phyloP scores from a whole-genome alignment of 2,329 filamentous ascomycete species.

The Westerdykella aurantiaca region DNA sequence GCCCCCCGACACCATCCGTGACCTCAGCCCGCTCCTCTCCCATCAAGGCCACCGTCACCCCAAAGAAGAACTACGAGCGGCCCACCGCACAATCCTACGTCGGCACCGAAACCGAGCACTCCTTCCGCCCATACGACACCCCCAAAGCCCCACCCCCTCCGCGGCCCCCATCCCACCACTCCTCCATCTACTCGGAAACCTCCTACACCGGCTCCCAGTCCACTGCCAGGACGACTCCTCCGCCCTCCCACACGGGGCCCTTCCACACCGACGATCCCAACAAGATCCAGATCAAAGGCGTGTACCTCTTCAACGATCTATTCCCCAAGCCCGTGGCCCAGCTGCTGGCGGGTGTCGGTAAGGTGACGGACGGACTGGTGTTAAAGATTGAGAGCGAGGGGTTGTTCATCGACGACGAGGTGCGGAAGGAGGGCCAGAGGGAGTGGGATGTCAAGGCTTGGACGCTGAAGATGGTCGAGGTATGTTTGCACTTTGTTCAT shows the following conservation, averaged over 20 bases:
- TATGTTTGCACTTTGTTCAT: constrained; percentile 12
- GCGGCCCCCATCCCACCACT: constrained; percentile 29
- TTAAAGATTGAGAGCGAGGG: constrained; percentile 90
- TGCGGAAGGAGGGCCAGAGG: constrained; percentile 82
- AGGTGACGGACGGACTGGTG: constrained; percentile 87
- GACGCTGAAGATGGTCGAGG: constrained; percentile 87
- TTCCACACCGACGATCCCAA: constrained; percentile 87
- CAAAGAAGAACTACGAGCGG: constrained; percentile 41
- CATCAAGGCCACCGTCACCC: constrained; percentile 34
- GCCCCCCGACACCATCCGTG: constrained; percentile 43
- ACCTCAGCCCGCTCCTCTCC: constrained; percentile 37
- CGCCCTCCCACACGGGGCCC: constrained; percentile 67
- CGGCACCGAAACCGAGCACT: constrained; percentile 53
- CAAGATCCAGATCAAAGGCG: constrained; percentile 92
- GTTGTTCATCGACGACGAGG: constrained; percentile 94
- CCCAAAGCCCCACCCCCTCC: constrained; percentile 48
- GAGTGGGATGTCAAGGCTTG: constrained; percentile 99
- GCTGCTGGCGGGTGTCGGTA: constrained; percentile 74
- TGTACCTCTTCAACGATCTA: constrained; percentile 87
- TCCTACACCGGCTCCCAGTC: constrained; percentile 78
- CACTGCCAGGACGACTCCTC: constrained; percentile 76
- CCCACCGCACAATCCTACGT: constrained; percentile 54
- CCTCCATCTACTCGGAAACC: constrained; percentile 66
- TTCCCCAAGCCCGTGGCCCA: constrained; percentile 88
- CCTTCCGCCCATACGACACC: constrained; percentile 68